A percentile compares a stretch with the other conserved stretches of the same genome.
Conservation (phyloP, 1,139 yeast species). For the Geotrichum carabidarum region DNA sequence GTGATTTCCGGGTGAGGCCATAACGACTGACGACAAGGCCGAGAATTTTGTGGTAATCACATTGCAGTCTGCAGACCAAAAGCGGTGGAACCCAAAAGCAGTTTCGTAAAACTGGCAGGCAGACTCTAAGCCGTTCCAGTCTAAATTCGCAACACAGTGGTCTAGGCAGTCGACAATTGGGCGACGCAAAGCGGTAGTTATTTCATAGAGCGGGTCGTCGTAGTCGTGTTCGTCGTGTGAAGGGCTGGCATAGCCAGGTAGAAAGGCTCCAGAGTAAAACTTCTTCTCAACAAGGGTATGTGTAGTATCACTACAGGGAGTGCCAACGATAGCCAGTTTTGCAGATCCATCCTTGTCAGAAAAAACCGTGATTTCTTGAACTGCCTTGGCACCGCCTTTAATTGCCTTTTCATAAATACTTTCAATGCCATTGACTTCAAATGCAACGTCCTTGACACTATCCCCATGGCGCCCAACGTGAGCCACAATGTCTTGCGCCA, state of each 20-base stretch:
- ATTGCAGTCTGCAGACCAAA: constrained; percentile 78
- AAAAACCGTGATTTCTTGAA: constrained; percentile 42
- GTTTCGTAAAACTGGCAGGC: constrained; percentile 56
- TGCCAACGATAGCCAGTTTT: constrained; percentile 48
- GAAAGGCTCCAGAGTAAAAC: constrained; percentile 42
- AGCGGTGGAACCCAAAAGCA: constrained; percentile 67
- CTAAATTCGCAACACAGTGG: constrained; percentile 76
- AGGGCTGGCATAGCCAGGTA: constrained; percentile 50
- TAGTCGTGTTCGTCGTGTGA: constrained; percentile 22
- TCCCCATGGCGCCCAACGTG: constrained; percentile 65
- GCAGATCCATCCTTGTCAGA: constrained; percentile 51
- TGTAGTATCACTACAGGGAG: constrained; percentile 58
- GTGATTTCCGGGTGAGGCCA: constrained; percentile 62
- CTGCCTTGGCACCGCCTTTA: constrained; percentile 49
- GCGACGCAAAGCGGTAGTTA: constrained; percentile 32
- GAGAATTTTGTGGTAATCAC: constrained; percentile 65
- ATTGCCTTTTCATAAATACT: constrained; percentile 46
- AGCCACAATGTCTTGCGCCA: constrained; percentile 39
- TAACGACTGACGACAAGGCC: constrained; percentile 67
- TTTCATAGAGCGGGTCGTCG: not conserved
- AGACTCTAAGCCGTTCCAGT: constrained; percentile 59
- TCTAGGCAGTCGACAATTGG: constrained; percentile 49
- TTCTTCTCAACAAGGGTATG: constrained; percentile 59
- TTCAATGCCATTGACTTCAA: constrained; percentile 51
- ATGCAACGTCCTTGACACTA: constrained; percentile 68